phyloP scores from a whole-genome alignment of 2,329 filamentous ascomycete genomes.

The Microdochium bolleyi region DNA sequence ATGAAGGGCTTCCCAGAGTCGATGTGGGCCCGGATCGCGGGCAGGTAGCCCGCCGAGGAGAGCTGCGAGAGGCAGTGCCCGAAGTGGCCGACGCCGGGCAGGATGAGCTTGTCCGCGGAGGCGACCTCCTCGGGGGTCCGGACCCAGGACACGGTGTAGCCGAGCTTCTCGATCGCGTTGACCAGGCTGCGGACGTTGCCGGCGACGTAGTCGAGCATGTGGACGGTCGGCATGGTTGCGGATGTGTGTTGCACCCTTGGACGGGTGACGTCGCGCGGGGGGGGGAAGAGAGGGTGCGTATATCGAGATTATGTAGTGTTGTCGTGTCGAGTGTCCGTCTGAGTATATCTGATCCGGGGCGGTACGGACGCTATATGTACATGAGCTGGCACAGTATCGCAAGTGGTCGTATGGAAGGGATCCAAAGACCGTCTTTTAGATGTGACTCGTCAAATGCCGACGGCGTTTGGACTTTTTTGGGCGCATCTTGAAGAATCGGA shows the following conservation, averaged over 20 bases:
- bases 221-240: slow-evolving; percentile 62
- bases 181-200: slow-evolving; percentile 93
- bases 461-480: not conserved
- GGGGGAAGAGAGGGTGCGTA: not conserved
- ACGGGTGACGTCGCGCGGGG: too few relatives aligned
- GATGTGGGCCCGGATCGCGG: slow-evolving; percentile 77
- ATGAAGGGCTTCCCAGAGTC: slow-evolving; percentile 92
- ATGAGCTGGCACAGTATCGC: too few relatives aligned
- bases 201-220: slow-evolving; percentile 82
- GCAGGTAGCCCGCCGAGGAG: slow-evolving; percentile 71
- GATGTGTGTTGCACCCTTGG: not conserved
- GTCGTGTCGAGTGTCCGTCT: not conserved
- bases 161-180: slow-evolving; percentile 94
- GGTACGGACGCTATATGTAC: too few relatives aligned
- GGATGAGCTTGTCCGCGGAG: slow-evolving; percentile 86
- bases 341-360: too few relatives aligned
- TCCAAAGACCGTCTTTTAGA: too few relatives aligned
- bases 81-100: slow-evolving; percentile 95
- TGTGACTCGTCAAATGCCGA: too few relatives aligned
- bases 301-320: not conserved
- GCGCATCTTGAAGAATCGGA: not conserved
- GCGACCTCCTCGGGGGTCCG: slow-evolving; percentile 75
- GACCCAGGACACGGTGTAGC: slow-evolving; percentile 90
- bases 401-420: too few relatives aligned
- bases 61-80: slow-evolving; percentile 90